These are phyloP conservation scores for Cladochytrium replicatum DNA, from an alignment of 192 early-diverging fungal genomes.

Conservation along the genomic window DNA sequence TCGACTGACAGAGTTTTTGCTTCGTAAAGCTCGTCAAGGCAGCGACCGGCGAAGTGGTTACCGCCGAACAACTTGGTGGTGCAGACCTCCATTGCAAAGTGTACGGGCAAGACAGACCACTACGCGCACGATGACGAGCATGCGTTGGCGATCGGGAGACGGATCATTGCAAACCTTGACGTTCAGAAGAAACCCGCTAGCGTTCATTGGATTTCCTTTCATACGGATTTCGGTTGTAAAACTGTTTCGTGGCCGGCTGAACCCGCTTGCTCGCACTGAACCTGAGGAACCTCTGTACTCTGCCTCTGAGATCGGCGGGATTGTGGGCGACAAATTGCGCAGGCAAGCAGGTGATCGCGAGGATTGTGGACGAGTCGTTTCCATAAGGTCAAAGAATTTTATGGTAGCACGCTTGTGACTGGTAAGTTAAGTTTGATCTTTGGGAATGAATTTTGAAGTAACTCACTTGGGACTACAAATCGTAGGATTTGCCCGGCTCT, in stretches of 20 bases:
- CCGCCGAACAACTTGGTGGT: slow-evolving; percentile 89
- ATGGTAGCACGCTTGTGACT: slow-evolving; percentile 81
- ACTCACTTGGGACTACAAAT: too few relatives aligned
- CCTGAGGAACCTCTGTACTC: slow-evolving; percentile 74
- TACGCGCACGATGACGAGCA: slow-evolving; percentile 79
- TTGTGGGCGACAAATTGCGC: slow-evolving; percentile 84
- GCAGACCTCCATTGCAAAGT: slow-evolving; percentile 87
- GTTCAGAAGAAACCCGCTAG: slow-evolving; percentile 55
- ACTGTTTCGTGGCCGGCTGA: too few relatives aligned
- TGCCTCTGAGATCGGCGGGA: slow-evolving; percentile 77
- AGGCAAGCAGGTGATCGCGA: slow-evolving; percentile 84
- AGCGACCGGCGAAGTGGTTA: slow-evolving; percentile 89
- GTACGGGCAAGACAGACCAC: slow-evolving; percentile 95
- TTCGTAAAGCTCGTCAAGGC: slow-evolving; percentile 66
- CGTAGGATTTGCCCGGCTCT: slow-evolving; percentile 80
- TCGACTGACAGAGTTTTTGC: too few relatives aligned
- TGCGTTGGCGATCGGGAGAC: slow-evolving; percentile 72
- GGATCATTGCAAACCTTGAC: slow-evolving; percentile 80
- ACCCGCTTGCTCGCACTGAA: too few relatives aligned
- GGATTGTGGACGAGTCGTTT: slow-evolving; percentile 88
- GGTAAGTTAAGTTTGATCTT: slow-evolving; percentile 24
- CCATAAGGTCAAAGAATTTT: slow-evolving; percentile 87
- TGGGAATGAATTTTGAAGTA: not conserved
- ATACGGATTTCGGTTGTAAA: slow-evolving; percentile 12
- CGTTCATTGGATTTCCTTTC: slow-evolving; percentile 20